Evolutionary conservation across 148 eudicot genomes (phyloP).

Genomic region (Limonium bicolor): DNA sequence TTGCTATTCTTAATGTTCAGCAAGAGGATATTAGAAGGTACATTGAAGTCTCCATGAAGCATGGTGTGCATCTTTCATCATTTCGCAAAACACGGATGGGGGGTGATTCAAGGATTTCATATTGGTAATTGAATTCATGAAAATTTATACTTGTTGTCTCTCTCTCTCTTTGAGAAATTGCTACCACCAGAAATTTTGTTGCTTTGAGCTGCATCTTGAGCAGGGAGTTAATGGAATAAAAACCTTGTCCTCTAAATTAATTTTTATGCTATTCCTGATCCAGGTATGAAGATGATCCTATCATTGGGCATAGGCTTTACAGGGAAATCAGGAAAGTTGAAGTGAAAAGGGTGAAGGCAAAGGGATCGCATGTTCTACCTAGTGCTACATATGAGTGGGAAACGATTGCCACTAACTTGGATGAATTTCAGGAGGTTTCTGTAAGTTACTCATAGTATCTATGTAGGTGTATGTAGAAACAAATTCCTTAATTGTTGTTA

Average conservation of each 20-base stretch:
- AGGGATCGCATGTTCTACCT: slow-evolving; percentile 55
- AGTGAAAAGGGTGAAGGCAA: slow-evolving; percentile 64
- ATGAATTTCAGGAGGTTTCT: slow-evolving; percentile 85
- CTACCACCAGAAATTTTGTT: not conserved
- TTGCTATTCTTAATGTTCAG: slow-evolving; percentile 37
- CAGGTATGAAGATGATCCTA: slow-evolving; percentile 95
- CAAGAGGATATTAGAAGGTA: slow-evolving; percentile 96
- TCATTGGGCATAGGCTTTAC: slow-evolving; percentile 84
- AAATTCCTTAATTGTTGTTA: too few relatives aligned
- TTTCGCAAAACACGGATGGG: slow-evolving; percentile 88
- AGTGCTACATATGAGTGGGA: slow-evolving; percentile 81
- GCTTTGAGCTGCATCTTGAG: too few relatives aligned
- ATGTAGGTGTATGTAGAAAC: too few relatives aligned
- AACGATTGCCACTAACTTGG: slow-evolving; percentile 85
- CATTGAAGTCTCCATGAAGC: slow-evolving; percentile 71
- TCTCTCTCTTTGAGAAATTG: not conserved
- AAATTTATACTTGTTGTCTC: not conserved
- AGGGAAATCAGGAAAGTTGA: slow-evolving; percentile 79
- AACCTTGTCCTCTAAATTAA: too few relatives aligned
- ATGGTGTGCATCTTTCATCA: slow-evolving; percentile 58
- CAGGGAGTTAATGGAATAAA: too few relatives aligned
- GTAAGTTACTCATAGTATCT: slow-evolving; percentile 33
- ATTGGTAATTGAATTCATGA: slow-evolving; percentile 43
- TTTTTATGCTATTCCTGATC: slow-evolving; percentile 2
- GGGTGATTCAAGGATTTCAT: slow-evolving; percentile 91